Conservation (phyloP, 441 rosid genomes). For the Adansonia rubrostipa region DNA sequence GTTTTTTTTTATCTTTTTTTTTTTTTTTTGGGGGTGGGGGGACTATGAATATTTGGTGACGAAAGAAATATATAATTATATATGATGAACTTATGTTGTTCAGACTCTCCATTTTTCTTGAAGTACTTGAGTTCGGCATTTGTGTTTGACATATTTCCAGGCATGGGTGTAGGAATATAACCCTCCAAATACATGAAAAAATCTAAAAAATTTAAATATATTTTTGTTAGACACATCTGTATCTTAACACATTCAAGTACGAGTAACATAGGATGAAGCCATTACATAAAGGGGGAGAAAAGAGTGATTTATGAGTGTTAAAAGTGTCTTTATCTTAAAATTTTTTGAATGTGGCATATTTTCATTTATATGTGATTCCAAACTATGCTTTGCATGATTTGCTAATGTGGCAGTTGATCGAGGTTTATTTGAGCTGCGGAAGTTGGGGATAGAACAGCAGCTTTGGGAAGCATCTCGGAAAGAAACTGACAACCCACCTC, state of each 20-base stretch:
- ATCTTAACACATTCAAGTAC: no score
- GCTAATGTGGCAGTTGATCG: slow-evolving; percentile 66
- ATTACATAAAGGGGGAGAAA: not conserved
- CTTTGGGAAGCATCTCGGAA: slow-evolving; percentile 95
- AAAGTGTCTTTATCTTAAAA: not conserved
- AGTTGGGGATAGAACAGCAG: slow-evolving; percentile 89
- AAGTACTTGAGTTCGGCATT: no score
- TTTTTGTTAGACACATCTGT: no score
- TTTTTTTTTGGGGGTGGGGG: no score
- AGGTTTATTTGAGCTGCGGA: slow-evolving; percentile 81
- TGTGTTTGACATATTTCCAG: no score
- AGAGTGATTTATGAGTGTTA: not conserved
- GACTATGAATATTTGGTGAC: not conserved
- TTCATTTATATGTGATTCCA: not conserved
- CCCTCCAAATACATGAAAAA: no score
- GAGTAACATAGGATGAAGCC: not conserved
- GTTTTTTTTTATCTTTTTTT: no score
- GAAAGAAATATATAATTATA: not conserved
- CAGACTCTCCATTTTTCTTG: no score
- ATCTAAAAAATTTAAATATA: no score
- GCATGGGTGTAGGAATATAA: no score
- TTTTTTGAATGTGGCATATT: not conserved
- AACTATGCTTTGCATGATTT: not conserved
- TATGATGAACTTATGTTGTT: no score
- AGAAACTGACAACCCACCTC: slow-evolving; percentile 58